A percentile compares a stretch with the other conserved stretches of the same genome.
Evolutionary conservation across 2,329 filamentous ascomycete genomes (phyloP).

Genomic region (Aphanocladium album): DNA sequence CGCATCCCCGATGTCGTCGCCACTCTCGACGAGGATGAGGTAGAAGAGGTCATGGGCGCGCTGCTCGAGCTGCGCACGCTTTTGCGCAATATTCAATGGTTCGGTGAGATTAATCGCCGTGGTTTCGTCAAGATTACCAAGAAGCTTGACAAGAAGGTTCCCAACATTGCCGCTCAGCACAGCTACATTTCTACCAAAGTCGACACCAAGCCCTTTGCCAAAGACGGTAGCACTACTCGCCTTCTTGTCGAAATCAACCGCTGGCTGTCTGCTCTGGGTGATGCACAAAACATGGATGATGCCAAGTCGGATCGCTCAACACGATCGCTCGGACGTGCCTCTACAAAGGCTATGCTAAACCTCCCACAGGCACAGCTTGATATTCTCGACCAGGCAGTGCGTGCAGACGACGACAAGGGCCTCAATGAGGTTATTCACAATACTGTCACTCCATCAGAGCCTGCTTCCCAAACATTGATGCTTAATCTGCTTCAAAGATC

Average conservation of each 20-base stretch:
- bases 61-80: constrained; percentile 83
- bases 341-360: constrained; percentile 69
- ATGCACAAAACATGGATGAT: constrained; percentile 73
- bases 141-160: constrained; percentile 94
- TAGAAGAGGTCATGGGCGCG: constrained; percentile 85
- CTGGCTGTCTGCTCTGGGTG: constrained; percentile 79
- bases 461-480: constrained; percentile 58
- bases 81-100: constrained; percentile 91
- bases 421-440: constrained; percentile 55
- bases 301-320: constrained; percentile 67
- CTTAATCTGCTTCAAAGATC: constrained; percentile 74
- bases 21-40: constrained; percentile 78
- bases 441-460: constrained; percentile 40
- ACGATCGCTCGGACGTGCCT: constrained; percentile 70
- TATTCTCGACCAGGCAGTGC: constrained; percentile 65
- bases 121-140: constrained; percentile 99
- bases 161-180: constrained; percentile 69
- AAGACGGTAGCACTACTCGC: constrained; percentile 51
- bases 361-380: constrained; percentile 66
- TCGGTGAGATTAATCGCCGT: constrained; percentile 90
- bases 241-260: constrained; percentile 69
- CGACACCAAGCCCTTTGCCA: constrained; percentile 81
- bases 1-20: constrained; percentile 63
- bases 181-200: constrained; percentile 88
- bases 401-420: constrained; percentile 57